Base-by-base conservation (phyloP, 306 rosid species). In the Vicia sativa region DNA sequence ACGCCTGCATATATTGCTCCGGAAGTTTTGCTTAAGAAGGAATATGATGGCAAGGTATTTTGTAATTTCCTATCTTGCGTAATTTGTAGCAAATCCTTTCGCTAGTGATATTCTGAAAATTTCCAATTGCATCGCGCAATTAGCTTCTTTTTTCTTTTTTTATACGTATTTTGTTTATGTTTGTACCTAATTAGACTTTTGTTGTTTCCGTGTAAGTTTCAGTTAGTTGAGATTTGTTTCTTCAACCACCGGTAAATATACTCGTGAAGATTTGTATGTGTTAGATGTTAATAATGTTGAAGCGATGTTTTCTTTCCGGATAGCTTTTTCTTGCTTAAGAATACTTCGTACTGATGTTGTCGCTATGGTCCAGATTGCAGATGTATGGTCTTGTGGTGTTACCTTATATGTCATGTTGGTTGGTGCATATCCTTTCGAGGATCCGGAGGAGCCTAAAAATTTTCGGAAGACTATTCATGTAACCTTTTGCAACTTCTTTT, bases 1-100 rank as follows among this genome's bases (percentile, higher is more conserved):
- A 92, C 98, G 68, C 98, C 98, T 63, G 98, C 98, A 35, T 92
- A 92, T 68, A 92, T 92, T 25, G 98, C 98, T 68, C 98, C 98
- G 35, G 98, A 92, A 77, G 89, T 92, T 70, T 77, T 92, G 62
- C 95, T 89, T 39, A 92, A 86, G 89, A 92, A 87, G 75, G 98
- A 92, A 81, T 92, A 92, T 49, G 96, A 92, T 77, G 98, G 98
- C 84, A 92, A 92, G 96, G 98, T 87, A 86, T 59, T 38, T 63
- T 31, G 13, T 34, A 58, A 49, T n/a, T n/a, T n/a, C n/a, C n/a
- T n/a, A n/a, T n/a, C n/a, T n/a, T n/a, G n/a, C n/a, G n/a, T n/a
- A n/a, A n/a, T n/a, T n/a, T n/a, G n/a, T n/a, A n/a, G n/a, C n/a
- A n/a, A n/a, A n/a, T n/a, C n/a, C n/a, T n/a, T n/a, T n/a, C n/a